A percentile compares a stretch with the other conserved stretches of the same genome.
Evolutionary conservation across 768 basidiomycete genomes (phyloP).

Genomic region (Tricholoma sp.): DNA sequence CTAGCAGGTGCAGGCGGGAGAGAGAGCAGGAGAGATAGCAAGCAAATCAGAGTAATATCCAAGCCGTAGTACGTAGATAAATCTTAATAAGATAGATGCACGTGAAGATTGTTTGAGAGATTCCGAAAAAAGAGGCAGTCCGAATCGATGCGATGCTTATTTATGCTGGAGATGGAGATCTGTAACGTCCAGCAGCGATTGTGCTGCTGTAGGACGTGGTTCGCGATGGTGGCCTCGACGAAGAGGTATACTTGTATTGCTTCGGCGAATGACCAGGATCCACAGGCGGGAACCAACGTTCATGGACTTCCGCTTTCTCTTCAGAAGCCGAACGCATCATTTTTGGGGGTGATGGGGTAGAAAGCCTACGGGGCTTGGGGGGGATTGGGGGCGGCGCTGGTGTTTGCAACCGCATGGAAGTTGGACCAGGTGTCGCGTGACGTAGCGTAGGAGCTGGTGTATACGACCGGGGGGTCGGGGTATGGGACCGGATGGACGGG

Average conservation of each 20-base stretch:
- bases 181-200: slow-evolving; percentile 11
- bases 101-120: slow-evolving; percentile 8
- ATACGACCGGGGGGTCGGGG: slow-evolving; percentile 27
- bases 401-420: slow-evolving; percentile 34
- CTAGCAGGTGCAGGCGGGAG: neutral
- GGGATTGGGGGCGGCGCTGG: slow-evolving; percentile 27
- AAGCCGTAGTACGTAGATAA: slow-evolving; percentile 11
- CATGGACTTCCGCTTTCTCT: slow-evolving; percentile 56
- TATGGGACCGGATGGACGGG: slow-evolving; percentile 18
- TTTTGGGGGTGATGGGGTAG: slow-evolving; percentile 51
- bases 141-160: slow-evolving; percentile 5
- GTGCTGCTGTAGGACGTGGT: slow-evolving; percentile 18
- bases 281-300: slow-evolving; percentile 60
- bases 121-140: slow-evolving; percentile 10
- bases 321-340: slow-evolving; percentile 60
- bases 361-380: slow-evolving; percentile 45
- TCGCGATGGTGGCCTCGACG: slow-evolving; percentile 24
- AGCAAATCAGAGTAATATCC: neutral
- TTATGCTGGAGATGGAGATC: slow-evolving; percentile 19
- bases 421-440: slow-evolving; percentile 29
- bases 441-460: slow-evolving; percentile 39
- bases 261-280: slow-evolving; percentile 12
- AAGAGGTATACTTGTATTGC: slow-evolving; percentile 10
- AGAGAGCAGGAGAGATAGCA: neutral
- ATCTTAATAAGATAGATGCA: slow-evolving; percentile 28